Evolutionary conservation across 1,284 basidiomycete genomes (phyloP), one percentile per base, ranked within the genome.

Genomic region (Cutaneotrichosporon sp.): DNA sequence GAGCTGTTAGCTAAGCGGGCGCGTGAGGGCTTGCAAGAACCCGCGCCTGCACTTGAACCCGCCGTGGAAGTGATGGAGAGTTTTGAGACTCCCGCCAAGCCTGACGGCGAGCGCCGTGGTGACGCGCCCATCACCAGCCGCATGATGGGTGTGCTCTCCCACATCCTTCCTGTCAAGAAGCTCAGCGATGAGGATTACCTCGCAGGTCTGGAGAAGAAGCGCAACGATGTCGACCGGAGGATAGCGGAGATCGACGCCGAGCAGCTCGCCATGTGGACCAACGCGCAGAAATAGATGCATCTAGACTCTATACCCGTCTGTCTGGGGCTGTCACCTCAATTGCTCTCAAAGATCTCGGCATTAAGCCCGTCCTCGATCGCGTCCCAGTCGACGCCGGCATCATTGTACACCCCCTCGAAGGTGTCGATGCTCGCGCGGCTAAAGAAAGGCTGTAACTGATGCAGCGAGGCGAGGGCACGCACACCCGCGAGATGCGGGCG

Each of bases 331-430:
- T 36, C 34, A 13, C 34, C 32, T 22, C 34, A 9, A 14, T 67
- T 53, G 26, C 76, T 78, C 36, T 95, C 92, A 74, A 97, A 97
- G 82, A 97, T 88, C 80, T 97, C 94, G 56, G 86, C 84, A 76
- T 90, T 81, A 50, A 97, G 80, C 9, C 88, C 87, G 51, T 82
- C 84, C 80, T 97, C 94, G 22, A 97, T 88, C 9, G 86, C 87
- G 31, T 88, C 88, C 91, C 90, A 95, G 76, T 97, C 93, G 18
- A 97, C 83, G 61, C 67, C 75, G 1, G 71, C 73, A 66, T 88
- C 89, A 3, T 86, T 86, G 79, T 96, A 97, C 52, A 95, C 86
- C 64, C 89, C 90, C 80, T 97, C 93, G 74, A 94, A 97, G 14
- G 90, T 89, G 8, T 89, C 85, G 58, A 95, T 88, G 78, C 92